Evolutionary conservation across 495 filamentous ascomycete genomes (phyloP), one percentile per base, ranked within the genome.

Genomic region (Trichoderma virens): DNA sequence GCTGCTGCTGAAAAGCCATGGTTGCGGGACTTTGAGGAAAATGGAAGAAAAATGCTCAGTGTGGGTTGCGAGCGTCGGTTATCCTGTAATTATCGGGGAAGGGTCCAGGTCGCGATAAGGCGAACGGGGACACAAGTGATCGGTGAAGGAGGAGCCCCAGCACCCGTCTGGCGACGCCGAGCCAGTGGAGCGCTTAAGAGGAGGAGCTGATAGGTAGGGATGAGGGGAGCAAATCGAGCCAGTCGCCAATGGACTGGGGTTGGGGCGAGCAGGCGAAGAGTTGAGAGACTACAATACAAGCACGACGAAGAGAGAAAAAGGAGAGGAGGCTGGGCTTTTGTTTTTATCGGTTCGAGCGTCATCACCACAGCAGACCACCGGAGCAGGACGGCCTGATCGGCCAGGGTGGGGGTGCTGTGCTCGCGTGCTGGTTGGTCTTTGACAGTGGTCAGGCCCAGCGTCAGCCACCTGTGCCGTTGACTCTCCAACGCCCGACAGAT

Each of bases 1-100:
- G 86, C 68, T 91, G 86, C 68, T 91, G 86, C 38, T 88, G 90
- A 74, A 96, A 94, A 4, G 92, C 92, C 92, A 97, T 97, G 67
- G 56, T 72, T 60, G n/a, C 28, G 64, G 39, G 16, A 67, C 1
- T 25, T n/a, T 62, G 23, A 62, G n/a, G 25, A 16, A 43, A 25
- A 25, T 8, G 13, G 25, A 30, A 23, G 51, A 56, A 30, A 30
- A 30, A 27, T 27, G 51, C 25, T 56, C 25, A 56, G 28, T 30
- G 51, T 56, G 51, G 59, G 28, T 13, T 30, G 30, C 31, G 14
- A 61, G 30, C 9, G 59, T 35, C 31, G 59, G 59, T 39, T 56
- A 56, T 56, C n/a, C 51, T 27, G 30, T 20, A 61, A 34, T 11
- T 34, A 35, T 34, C 31, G 31, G 59, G 35, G 31, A 61, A 25